Evolutionary conservation across 768 basidiomycete species (phyloP), one percentile per base, ranked within the genome.

Genomic region (Rhodotorula diobovata): DNA sequence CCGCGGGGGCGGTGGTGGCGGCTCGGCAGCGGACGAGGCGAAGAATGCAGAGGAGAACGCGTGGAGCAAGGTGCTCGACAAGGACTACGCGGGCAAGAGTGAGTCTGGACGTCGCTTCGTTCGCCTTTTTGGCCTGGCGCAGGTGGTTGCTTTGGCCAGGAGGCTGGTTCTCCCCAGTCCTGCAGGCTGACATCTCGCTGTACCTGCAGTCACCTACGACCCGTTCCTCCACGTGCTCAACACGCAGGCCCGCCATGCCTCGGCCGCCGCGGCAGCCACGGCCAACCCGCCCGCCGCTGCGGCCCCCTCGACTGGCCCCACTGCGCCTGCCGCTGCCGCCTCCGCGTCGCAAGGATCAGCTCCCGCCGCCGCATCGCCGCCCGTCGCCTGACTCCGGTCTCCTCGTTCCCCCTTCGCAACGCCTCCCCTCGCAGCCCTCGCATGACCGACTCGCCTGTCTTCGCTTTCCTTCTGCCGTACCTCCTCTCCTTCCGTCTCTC

Each of bases 71-170:
- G 35, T 66, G 56, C 4, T 66, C 35, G 65, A 66, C 37, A 66
- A 51, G 57, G 65, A 66, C 23, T 66, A 66, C 23, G n/a, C 15
- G 23, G 65, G 56, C 5, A 50, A 21, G 57, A 48, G 65, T 66
- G 57, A n/a, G 65, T 66, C 16, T n/a, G n/a, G n/a, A n/a, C n/a
- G 8, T 25, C 21, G 12, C 12, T 53, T 32, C 30, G 30, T 53
- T 35, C 34, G 7, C 11, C 34, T 25, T 39, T 23, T 25, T 35
- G 10, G 41, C 8, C 2, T 18, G 8, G 41, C 8, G 14, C 41
- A 18, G 41, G 41, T 2, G 30, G n/a, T n/a, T n/a, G n/a, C n/a
- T n/a, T n/a, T n/a, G 32, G 56, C 32, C 56, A 25, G 4, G 23
- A 41, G 39, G 39, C 39, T 41, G 9, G 39, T 41, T 15, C n/a